A percentile compares a stretch with the other conserved stretches of the same genome.
phyloP scores from a whole-genome alignment of 2,329 filamentous ascomycete species.

The Curvularia eragrostidis region DNA sequence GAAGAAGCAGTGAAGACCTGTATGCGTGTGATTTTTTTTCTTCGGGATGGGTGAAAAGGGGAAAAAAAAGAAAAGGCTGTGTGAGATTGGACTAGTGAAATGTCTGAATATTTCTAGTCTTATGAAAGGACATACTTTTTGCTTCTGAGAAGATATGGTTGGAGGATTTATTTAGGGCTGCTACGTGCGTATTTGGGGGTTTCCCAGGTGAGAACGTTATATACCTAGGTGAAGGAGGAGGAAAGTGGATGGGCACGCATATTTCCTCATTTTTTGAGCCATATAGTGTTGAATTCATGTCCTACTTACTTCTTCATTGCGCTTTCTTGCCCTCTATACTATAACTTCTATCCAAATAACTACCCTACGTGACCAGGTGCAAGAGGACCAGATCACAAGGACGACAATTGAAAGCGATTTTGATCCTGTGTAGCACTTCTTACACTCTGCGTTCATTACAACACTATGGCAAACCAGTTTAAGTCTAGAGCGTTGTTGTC shows the following conservation, averaged over 20 bases:
- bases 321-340: background rate
- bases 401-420: too few relatives aligned
- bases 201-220: background rate
- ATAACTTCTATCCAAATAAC: too few relatives aligned
- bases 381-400: too few relatives aligned
- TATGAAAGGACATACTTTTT: background rate
- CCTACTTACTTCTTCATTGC: background rate
- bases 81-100: background rate
- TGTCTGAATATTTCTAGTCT: background rate
- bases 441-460: too few relatives aligned
- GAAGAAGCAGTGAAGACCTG: constrained; percentile 47
- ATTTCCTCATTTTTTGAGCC: background rate
- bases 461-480: background rate
- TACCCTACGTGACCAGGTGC: too few relatives aligned
- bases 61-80: background rate
- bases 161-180: background rate
- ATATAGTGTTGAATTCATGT: background rate
- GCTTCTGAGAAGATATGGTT: background rate
- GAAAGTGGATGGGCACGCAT: background rate
- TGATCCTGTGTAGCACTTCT: too few relatives aligned
- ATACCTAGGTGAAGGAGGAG: background rate
- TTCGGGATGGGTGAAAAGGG: too few relatives aligned
- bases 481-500: too few relatives aligned
- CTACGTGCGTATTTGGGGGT: background rate
- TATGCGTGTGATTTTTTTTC: too few relatives aligned